phyloP scores from a whole-genome alignment of 2,329 filamentous ascomycete genomes.

The Penicillium sp. region DNA sequence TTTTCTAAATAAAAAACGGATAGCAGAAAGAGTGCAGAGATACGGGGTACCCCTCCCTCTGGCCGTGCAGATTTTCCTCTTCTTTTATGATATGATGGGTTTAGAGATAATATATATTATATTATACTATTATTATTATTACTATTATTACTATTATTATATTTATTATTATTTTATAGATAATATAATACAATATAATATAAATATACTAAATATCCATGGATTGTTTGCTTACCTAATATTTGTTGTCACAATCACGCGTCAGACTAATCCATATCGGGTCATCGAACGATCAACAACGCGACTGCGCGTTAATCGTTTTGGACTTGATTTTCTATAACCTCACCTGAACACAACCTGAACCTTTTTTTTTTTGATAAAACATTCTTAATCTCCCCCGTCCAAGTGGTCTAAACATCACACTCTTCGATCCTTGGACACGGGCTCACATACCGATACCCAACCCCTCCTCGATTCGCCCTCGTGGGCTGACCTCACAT shows the following conservation, averaged over 20 bases:
- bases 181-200: too few species aligned
- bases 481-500: slow-evolving; percentile 19
- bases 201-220: too few species aligned
- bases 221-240: slow-evolving; percentile 6
- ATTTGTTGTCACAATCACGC: slow-evolving; percentile 12
- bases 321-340: neutral
- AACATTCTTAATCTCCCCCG: neutral
- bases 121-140: too few species aligned
- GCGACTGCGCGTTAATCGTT: slow-evolving; percentile 13
- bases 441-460: neutral
- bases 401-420: neutral
- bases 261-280: slow-evolving; percentile 11
- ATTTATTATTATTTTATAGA: too few species aligned
- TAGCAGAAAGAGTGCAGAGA: too few species aligned
- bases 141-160: too few species aligned
- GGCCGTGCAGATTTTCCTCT: too few species aligned
- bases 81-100: too few species aligned
- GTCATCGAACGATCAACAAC: slow-evolving; percentile 10
- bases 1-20: too few species aligned
- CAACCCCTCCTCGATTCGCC: slow-evolving; percentile 12
- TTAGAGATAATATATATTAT: too few species aligned
- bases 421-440: neutral
- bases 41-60: too few species aligned
- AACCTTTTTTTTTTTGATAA: neutral
- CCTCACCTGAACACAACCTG: neutral